Evolutionary conservation across 768 basidiomycete species (phyloP).

Genomic region (Phylloporus sp.): DNA sequence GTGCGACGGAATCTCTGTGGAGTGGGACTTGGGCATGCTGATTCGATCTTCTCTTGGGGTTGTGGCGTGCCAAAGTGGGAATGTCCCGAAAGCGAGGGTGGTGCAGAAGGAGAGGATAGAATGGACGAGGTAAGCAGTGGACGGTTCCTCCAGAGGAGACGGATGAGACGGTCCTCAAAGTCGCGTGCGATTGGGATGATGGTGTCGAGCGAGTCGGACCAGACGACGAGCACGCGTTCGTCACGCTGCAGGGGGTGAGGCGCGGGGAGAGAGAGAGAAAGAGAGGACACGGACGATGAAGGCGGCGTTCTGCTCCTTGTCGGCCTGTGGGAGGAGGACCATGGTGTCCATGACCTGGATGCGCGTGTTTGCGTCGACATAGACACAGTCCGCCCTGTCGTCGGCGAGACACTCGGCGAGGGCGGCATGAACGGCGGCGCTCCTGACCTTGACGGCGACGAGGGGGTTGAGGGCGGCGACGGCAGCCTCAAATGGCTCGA

Average conservation of each 20-base stretch:
- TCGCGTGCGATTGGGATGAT: slow-evolving; percentile 54
- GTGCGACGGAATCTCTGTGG: slow-evolving; percentile 40
- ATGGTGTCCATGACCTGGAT: slow-evolving; percentile 84
- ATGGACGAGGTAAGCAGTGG: slow-evolving; percentile 22
- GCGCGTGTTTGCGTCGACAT: slow-evolving; percentile 55
- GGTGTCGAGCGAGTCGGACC: slow-evolving; percentile 75
- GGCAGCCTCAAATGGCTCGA: slow-evolving; percentile 54
- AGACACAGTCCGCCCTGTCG: slow-evolving; percentile 36
- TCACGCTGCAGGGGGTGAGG: slow-evolving; percentile 49
- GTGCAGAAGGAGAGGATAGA: slow-evolving; percentile 29
- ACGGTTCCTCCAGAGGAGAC: slow-evolving; percentile 48
- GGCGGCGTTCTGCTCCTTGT: slow-evolving; percentile 42
- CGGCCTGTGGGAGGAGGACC: slow-evolving; percentile 58
- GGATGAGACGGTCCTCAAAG: slow-evolving; percentile 56
- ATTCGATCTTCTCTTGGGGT: slow-evolving; percentile 11
- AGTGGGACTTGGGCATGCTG: slow-evolving; percentile 20
- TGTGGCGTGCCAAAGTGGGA: slow-evolving; percentile 27
- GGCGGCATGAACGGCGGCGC: slow-evolving; percentile 49
- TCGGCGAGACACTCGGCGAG: slow-evolving; percentile 36
- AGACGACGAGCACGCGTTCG: slow-evolving; percentile 80
- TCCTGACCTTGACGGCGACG: slow-evolving; percentile 51
- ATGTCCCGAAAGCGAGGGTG: slow-evolving; percentile 36
- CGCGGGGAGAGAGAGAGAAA: neutral
- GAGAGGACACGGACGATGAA: slow-evolving; percentile 61
- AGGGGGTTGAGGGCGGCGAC: slow-evolving; percentile 51